Base-by-base conservation (phyloP, 768 basidiomycete species). In the Gautieria morchelliformis region DNA sequence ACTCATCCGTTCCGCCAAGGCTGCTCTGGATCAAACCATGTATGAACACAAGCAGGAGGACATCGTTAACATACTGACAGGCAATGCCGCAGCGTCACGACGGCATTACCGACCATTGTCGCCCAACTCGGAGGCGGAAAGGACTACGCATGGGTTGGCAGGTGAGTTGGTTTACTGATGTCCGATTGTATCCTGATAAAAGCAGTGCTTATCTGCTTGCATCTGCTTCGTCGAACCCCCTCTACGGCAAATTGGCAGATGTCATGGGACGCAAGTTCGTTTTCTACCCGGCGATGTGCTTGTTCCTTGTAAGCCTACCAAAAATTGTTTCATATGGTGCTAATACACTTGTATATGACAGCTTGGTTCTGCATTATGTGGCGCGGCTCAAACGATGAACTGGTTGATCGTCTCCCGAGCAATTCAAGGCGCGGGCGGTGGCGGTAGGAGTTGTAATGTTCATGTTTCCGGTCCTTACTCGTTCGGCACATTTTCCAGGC, bases 221-320 rank as follows among this genome's bases (percentile, higher is more conserved):
- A 0, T 79, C 83, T 7, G 82, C 82, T 6, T 73, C 84, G 3
- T 71, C 87, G 12, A 76, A 82, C 0, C 89, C 90, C 0, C 62
- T 89, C 1, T 90, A 89, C 60, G 90, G 90, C 5, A 91, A 90
- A 63, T 66, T 89, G 0, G 87, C 85, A 0, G 83, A 87, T 66
- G 71, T 76, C 47, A 58, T 74, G n/a, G 75, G 47, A 9, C 75
- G 88, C 30, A 93, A 92, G 65, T 81, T 82, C 0, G 72, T 89
- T 20, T 73, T 92, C 1, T 88, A 84, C 61, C 62, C 79, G 0
- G 78, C 78, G 5, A 87, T 93, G 41, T 10, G 73, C 22, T 67
- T 82, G 5, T 93, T 93, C 68, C 67, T 92, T 70, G 82, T 88
- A 64, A 32, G 76, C 63, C 1, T 4, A n/a, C n/a, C 40, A n/a